Evolutionary conservation across 495 filamentous ascomycete species (phyloP).

Genomic region (Aspergillus asperescens): DNA sequence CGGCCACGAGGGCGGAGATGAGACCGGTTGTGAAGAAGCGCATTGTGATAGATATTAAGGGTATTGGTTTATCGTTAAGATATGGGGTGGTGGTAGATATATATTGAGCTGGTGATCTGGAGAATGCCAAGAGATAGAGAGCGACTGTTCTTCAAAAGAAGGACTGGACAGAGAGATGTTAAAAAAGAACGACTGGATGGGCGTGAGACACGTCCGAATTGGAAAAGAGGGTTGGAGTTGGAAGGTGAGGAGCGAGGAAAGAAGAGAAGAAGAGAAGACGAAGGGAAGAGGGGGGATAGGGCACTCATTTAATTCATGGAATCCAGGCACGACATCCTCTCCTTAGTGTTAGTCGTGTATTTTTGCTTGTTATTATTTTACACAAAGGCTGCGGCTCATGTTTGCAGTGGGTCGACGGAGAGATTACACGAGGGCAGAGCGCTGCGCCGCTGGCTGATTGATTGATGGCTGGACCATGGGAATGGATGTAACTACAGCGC

Average conservation of each 20-base stretch:
- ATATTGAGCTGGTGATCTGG: not conserved
- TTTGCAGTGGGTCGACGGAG: conserved; percentile 2
- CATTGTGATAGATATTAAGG: conserved; percentile 43
- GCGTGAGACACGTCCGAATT: conserved; percentile 8
- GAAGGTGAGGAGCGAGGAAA: conserved; percentile 18
- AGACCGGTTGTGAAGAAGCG: conserved; percentile 44
- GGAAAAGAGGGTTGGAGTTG: conserved; percentile 10
- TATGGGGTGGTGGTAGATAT: conserved; percentile 10
- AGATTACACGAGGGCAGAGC: conserved; percentile 2
- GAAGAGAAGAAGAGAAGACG: conserved; percentile 16
- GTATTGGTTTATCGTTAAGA: conserved; percentile 10
- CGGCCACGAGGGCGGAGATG: conserved; percentile 44
- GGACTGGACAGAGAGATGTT: conserved; percentile 15
- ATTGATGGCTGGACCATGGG: not conserved
- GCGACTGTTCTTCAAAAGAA: conserved; percentile 21
- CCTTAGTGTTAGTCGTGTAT: conserved; percentile 1
- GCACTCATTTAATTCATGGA: not conserved
- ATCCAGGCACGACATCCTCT: not conserved
- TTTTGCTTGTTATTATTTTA: not conserved
- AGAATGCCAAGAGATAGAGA: conserved; percentile 28
- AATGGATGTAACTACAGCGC: conserved; percentile 3
- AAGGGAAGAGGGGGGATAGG: conserved; percentile 3
- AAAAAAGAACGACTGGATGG: conserved; percentile 21
- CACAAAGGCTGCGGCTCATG: conserved; percentile 10
- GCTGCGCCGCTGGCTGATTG: not conserved